Evolutionary conservation across 768 basidiomycete genomes (phyloP), one percentile per base, ranked within the genome.

Genomic region (Crassisporium funariophilum): DNA sequence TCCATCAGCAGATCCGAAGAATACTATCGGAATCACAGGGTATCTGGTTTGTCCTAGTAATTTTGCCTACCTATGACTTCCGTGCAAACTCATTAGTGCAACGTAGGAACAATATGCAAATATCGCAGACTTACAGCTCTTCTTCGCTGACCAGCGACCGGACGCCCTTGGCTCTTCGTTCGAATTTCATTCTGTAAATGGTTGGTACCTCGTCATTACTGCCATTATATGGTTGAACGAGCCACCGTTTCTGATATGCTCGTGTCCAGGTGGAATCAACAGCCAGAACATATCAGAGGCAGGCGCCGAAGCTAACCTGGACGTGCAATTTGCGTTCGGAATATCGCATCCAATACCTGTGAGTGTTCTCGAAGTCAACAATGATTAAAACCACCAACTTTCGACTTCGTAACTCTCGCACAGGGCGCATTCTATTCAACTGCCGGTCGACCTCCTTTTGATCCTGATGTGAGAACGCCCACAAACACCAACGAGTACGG

Each of bases 261-360:
- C 27, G 13, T 40, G 44, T 6, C 16, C 44, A 86, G 87, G 78
- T 39, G 86, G 84, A 2, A 29, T 66, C 47, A 86, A 89, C 56
- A 72, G 75, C 47, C 86, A 90, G 58, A 78, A 53, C 37, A 34
- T 67, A n/a, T 63, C 62, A 0, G 63, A 68, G 11, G 80, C 86
- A 12, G 85, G 86, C 1, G 56, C 47, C 3, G 88, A 91, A 60
- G 87, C 86, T 3, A 74, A 84, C 51, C 65, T 88, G 20, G 86
- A 88, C 50, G 75, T 77, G 3, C 84, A 88, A 56, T 84, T 81
- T 61, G 83, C 77, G 1, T 83, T 77, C 48, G 87, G 86, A 15
- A 45, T 89, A 20, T 71, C 82, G 4, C 76, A 75, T 57, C 61
- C 61, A 5, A 43, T 60, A 12, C 54, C 56, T 5, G 56, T 57